phyloP scores from a whole-genome alignment of 331 rosid species.

The Acacia pycnantha region DNA sequence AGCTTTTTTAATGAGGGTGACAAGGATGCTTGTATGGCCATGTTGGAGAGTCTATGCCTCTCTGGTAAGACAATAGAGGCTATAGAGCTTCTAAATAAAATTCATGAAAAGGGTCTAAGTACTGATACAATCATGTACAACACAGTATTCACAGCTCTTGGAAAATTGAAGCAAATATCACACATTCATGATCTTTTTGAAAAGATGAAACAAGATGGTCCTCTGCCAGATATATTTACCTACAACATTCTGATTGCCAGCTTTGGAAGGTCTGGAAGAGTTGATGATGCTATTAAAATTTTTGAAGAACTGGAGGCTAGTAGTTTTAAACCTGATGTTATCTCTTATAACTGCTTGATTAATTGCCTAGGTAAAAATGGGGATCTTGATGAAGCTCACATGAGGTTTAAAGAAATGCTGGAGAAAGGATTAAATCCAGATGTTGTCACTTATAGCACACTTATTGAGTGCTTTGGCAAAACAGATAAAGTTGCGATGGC shows the following conservation, averaged over 20 bases:
- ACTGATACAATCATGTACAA: conserved; percentile 84
- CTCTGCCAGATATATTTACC: conserved; percentile 75
- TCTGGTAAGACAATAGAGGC: conserved; percentile 81
- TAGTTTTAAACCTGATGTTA: conserved; percentile 60
- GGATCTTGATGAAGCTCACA: conserved; percentile 92
- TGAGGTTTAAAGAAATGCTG: conserved; percentile 91
- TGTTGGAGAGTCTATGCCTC: conserved; percentile 78
- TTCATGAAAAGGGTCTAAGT: conserved; percentile 75
- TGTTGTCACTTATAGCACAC: conserved; percentile 89
- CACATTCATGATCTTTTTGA: conserved; percentile 70
- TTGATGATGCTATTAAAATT: conserved; percentile 56
- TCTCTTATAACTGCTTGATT: conserved; percentile 84
- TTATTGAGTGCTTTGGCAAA: conserved; percentile 93
- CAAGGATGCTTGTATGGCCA: conserved; percentile 66
- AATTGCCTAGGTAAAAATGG: conserved; percentile 96
- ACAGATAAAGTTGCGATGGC: conserved; percentile 89
- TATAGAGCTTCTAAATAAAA: conserved; percentile 62
- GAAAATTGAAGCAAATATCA: conserved; percentile 69
- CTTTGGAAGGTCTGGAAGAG: conserved; percentile 81
- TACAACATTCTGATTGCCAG: conserved; percentile 80
- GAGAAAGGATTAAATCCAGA: conserved; percentile 85
- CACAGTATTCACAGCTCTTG: conserved; percentile 71
- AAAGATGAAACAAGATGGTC: conserved; percentile 80
- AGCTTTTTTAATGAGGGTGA: conserved; percentile 74
- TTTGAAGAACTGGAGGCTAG: conserved; percentile 86